phyloP scores from a whole-genome alignment of 2,329 filamentous ascomycete genomes.

The Trichoderma harzianum region DNA sequence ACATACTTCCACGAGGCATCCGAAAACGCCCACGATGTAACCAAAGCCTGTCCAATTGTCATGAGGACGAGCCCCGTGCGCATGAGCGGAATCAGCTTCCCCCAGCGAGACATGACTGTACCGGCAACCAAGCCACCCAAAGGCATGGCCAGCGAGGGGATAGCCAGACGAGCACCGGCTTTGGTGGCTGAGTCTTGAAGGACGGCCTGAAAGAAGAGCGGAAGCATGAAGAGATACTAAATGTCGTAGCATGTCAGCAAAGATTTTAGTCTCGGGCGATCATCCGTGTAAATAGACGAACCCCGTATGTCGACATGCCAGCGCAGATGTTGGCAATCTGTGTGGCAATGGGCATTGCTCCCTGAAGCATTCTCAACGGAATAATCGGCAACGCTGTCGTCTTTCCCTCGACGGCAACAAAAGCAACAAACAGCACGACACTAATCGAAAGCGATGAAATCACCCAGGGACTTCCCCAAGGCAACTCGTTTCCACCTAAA shows the following conservation, averaged over 20 bases:
- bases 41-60: slow-evolving; percentile 51
- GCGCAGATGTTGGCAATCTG: slow-evolving; percentile 59
- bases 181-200: slow-evolving; percentile 60
- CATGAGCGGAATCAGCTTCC: slow-evolving; percentile 50
- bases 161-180: slow-evolving; percentile 61
- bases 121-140: slow-evolving; percentile 55
- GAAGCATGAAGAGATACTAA: slow-evolving; percentile 65
- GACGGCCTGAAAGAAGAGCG: slow-evolving; percentile 67
- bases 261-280: not conserved
- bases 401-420: slow-evolving; percentile 47
- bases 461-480: slow-evolving; percentile 50
- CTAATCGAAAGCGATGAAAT: slow-evolving; percentile 44
- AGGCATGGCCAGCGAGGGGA: slow-evolving; percentile 59
- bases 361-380: slow-evolving; percentile 54
- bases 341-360: slow-evolving; percentile 50
- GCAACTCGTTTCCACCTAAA: slow-evolving; percentile 53
- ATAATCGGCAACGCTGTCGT: slow-evolving; percentile 53
- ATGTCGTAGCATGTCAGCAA: slow-evolving; percentile 19
- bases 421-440: slow-evolving; percentile 40
- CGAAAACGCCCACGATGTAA: slow-evolving; percentile 46
- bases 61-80: slow-evolving; percentile 50
- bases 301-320: slow-evolving; percentile 60
- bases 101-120: slow-evolving; percentile 56
- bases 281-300: slow-evolving; percentile 34
- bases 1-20: slow-evolving; percentile 54